Percentiles rank a stretch among this genome's conserved stretches.
Conservation (phyloP, 2,329 filamentous ascomycete genomes). For the Cylindrodendrum hubeiense region DNA sequence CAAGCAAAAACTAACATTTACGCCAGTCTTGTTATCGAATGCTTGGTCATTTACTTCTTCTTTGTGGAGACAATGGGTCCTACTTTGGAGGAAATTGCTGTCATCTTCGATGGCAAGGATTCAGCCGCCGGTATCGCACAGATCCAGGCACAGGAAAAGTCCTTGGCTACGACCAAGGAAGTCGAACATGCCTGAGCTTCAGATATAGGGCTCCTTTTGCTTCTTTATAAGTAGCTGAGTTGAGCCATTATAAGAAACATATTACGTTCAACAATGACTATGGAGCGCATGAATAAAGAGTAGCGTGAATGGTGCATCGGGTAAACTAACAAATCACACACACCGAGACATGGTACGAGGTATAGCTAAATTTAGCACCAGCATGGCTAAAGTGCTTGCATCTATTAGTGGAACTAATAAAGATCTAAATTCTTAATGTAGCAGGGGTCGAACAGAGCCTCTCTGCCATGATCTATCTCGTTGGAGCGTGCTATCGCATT, state of each 20-base stretch:
- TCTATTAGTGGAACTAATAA: background rate
- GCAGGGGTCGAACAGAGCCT: background rate
- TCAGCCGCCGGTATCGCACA: conserved; percentile 39
- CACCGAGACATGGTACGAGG: too few species aligned
- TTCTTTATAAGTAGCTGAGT: background rate
- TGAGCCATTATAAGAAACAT: background rate
- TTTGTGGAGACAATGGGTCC: conserved; percentile 41
- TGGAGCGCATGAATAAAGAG: too few species aligned
- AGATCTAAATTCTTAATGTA: background rate
- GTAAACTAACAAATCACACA: too few species aligned
- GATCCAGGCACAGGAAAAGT: conserved; percentile 35
- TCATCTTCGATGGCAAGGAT: conserved; percentile 37
- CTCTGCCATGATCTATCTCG: background rate
- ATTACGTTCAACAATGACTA: background rate
- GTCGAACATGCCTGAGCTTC: conserved; percentile 32
- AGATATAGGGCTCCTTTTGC: background rate
- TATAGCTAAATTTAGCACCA: background rate
- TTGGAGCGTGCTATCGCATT: background rate
- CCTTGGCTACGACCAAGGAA: conserved; percentile 15
- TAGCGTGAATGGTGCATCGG: too few species aligned
- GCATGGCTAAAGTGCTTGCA: background rate
- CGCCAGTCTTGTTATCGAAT: conserved; percentile 36
- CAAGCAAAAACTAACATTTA: rapidly evolving
- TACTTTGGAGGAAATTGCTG: conserved; percentile 41
- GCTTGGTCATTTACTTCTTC: conserved; percentile 42